A percentile compares a stretch with the other conserved stretches of the same genome.
phyloP scores from a whole-genome alignment of 2,329 filamentous ascomycete genomes.

The Colletotrichum incanum region DNA sequence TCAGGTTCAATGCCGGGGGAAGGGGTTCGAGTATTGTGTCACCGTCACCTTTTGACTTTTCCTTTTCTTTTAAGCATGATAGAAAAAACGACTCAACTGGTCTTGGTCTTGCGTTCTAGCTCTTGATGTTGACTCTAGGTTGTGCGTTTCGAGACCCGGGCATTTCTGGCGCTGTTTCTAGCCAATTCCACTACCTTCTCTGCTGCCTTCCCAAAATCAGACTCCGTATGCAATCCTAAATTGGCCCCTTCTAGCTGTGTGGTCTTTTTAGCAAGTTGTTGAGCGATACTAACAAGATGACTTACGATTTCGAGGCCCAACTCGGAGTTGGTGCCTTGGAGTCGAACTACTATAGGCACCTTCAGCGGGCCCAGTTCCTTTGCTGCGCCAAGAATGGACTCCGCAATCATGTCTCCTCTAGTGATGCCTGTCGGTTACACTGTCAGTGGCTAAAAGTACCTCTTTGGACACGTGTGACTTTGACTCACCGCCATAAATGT shows the following conservation, averaged over 20 bases:
- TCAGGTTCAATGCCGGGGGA: too few relatives aligned
- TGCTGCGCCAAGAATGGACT: conserved; percentile 62
- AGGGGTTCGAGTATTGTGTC: too few relatives aligned
- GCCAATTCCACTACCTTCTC: conserved; percentile 54
- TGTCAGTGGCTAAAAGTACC: conserved; percentile 43
- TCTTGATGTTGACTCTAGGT: not conserved
- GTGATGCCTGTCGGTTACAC: conserved; percentile 58
- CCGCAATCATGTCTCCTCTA: conserved; percentile 66
- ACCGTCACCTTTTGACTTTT: too few relatives aligned
- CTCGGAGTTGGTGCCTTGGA: conserved; percentile 64
- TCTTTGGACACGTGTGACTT: not conserved
- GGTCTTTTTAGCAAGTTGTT: not conserved
- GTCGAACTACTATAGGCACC: conserved; percentile 62
- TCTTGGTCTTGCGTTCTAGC: not conserved
- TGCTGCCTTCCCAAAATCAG: conserved; percentile 56
- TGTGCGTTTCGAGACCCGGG: not conserved
- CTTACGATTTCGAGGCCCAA: conserved; percentile 59
- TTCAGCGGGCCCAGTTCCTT: conserved; percentile 54
- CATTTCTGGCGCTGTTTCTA: conserved; percentile 5
- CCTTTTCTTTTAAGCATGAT: too few relatives aligned
- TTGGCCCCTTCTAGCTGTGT: conserved; percentile 54
- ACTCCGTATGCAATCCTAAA: conserved; percentile 56
- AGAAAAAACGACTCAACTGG: too few relatives aligned
- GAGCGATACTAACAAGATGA: conserved; percentile 3
- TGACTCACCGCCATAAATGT: conserved; percentile 64